These are phyloP conservation scores for Citrus australasica DNA, from an alignment of 345 rosid species.

Conservation along the genomic window DNA sequence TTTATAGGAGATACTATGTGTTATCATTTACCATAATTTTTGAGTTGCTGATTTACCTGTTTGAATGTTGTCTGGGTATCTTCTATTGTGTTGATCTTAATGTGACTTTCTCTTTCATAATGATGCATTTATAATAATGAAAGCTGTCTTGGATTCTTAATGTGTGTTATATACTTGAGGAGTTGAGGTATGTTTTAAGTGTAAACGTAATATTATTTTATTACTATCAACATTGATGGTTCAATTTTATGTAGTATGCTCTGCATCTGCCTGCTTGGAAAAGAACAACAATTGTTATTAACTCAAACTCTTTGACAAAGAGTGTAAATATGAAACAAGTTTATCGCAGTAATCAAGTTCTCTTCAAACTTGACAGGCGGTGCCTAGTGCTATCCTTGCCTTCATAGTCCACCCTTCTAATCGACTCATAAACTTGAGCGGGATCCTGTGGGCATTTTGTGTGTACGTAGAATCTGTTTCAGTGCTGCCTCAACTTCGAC, in stretches of 20 bases:
- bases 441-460: slow-evolving; percentile 62
- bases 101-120: not conserved
- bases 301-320: not conserved
- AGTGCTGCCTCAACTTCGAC: slow-evolving; percentile 80
- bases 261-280: not conserved
- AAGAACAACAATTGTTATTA: not conserved
- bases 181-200: too few relatives aligned
- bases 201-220: too few relatives aligned
- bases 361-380: slow-evolving; percentile 35
- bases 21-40: too few relatives aligned
- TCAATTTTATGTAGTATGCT: not conserved
- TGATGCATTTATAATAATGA: not conserved
- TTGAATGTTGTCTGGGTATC: not conserved
- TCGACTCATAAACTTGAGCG: not conserved
- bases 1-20: too few relatives aligned
- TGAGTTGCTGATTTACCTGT: not conserved
- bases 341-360: not conserved
- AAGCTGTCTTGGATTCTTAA: not conserved
- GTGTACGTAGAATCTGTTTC: slow-evolving; percentile 68
- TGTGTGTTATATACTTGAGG: too few relatives aligned
- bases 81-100: not conserved
- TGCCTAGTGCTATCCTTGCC: slow-evolving; percentile 58
- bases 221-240: not conserved
- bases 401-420: slow-evolving; percentile 43
- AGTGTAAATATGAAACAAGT: not conserved